Evolutionary conservation across 176 grass and related monocot genomes (phyloP).

Genomic region (Carex scoparia): DNA sequence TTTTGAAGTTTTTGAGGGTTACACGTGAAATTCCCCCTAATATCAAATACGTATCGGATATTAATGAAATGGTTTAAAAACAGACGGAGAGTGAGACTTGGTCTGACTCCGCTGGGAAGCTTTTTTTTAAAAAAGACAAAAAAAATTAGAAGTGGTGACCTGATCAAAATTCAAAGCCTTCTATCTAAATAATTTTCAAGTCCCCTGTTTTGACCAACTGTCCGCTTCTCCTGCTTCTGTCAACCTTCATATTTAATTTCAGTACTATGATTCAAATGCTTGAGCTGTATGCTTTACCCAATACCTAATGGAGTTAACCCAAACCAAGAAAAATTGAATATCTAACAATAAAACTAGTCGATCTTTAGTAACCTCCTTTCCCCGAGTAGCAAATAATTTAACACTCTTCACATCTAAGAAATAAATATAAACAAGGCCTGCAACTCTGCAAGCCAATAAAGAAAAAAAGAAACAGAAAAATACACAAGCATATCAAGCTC

Average conservation of each 20-base stretch:
- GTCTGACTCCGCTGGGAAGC: neutral
- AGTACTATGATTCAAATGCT: neutral
- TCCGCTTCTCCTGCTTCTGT: neutral
- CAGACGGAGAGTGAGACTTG: neutral
- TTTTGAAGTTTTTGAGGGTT: too few species aligned
- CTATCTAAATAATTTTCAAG: neutral
- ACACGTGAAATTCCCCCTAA: too few species aligned
- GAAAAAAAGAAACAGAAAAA: neutral
- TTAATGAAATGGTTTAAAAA: too few species aligned
- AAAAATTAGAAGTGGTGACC: neutral
- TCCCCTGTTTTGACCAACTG: neutral
- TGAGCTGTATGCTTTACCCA: neutral
- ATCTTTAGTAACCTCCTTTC: neutral
- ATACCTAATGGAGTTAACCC: neutral
- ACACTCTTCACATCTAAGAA: neutral
- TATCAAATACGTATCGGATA: too few species aligned
- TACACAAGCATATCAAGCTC: neutral
- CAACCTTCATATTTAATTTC: neutral
- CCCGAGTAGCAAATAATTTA: neutral
- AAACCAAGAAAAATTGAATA: neutral
- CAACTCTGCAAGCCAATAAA: neutral
- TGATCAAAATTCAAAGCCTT: neutral
- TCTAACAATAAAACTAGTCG: neutral
- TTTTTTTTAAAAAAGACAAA: neutral
- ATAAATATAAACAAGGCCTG: neutral